Evolutionary conservation across 2,329 filamentous ascomycete genomes (phyloP), one percentile per base, ranked within the genome.

Genomic region (Aspergillus ochraceoroseus): DNA sequence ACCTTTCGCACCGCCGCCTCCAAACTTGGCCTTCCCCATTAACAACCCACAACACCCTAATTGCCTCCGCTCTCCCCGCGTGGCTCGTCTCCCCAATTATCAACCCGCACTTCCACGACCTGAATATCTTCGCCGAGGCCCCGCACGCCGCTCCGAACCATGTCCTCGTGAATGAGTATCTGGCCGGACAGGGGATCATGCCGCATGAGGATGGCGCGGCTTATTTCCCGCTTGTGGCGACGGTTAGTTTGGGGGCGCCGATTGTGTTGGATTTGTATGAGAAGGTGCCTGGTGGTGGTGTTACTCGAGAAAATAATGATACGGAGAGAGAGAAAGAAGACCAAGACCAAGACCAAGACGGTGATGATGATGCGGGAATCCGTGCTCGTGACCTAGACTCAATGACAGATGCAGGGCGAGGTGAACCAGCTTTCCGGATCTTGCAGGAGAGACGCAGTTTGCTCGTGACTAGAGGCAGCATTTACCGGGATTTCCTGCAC

Each of bases 111-210:
- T 67, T 75, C 30, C 48, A 67, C 14, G 48, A 55, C 2, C 54
- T 75, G 0, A 65, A 65, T 3, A 66, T 82, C 8, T 83, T 82
- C 56, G 47, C 61, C 2, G 60, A 71, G 13, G 86, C 88, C 35
- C 85, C 86, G 4, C 89, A 96, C 58, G 55, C 70, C 12, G 73
- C 71, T 3, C 87, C 90, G 2, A 98, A 96, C 55, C 92, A 96
- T 66, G 87, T 94, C 31, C 73, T 96, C 25, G 80, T 96, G 53
- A 98, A 98, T 58, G 89, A 95, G 63, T 98, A 96, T 63, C 74
- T 75, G 1, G 80, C 86, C 0, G 87, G 86, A 2, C 79, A 95
- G 48, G 90, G 90, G n/a, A 96, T 96, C 51, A 94, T 95, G 86
- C 82, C 89, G 32, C 90, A 96, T 63, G 92, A 95, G 72, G 90